Percentiles rank a stretch among this genome's conserved stretches.
These are phyloP conservation scores for Bryoglossum gracile DNA, from an alignment of 495 filamentous ascomycete species.

Conservation along the genomic window DNA sequence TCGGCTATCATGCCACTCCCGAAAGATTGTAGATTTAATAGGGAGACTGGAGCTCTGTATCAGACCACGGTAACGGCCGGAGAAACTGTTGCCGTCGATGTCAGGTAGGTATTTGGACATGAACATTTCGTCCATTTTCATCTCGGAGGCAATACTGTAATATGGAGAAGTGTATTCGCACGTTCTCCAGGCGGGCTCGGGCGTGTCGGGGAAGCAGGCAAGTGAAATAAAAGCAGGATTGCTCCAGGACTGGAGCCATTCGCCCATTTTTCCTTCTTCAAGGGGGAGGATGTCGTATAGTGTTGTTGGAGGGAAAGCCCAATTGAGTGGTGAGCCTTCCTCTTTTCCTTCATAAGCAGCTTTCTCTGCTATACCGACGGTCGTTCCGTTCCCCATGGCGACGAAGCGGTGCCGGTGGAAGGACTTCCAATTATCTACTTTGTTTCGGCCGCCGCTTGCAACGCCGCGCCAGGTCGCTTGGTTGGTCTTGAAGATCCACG, in stretches of 20 bases:
- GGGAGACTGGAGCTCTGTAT: conserved; percentile 53
- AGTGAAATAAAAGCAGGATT: conserved; percentile 38
- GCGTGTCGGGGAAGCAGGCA: conserved; percentile 31
- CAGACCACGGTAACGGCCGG: conserved; percentile 60
- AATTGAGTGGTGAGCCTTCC: neutral
- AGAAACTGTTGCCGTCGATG: conserved; percentile 66
- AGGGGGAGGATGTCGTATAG: neutral
- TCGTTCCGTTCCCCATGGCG: conserved; percentile 56
- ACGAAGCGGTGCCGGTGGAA: conserved; percentile 67
- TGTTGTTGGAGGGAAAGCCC: neutral
- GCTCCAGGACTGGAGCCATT: conserved; percentile 34
- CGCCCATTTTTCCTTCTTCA: conserved; percentile 5
- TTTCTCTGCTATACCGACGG: neutral
- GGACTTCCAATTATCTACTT: conserved; percentile 50
- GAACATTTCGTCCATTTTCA: conserved; percentile 47
- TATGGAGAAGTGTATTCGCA: conserved; percentile 45
- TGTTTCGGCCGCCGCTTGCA: conserved; percentile 57
- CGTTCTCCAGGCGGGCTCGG: conserved; percentile 22
- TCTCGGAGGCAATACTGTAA: conserved; percentile 28
- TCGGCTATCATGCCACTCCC: conserved; percentile 67
- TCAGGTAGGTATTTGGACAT: conserved; percentile 53
- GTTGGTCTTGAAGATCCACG: conserved; percentile 49
- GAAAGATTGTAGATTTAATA: conserved; percentile 63
- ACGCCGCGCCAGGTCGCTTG: conserved; percentile 59
- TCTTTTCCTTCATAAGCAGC: neutral